Base-by-base conservation (phyloP, 345 rosid genomes). In the Gossypium stocksii region DNA sequence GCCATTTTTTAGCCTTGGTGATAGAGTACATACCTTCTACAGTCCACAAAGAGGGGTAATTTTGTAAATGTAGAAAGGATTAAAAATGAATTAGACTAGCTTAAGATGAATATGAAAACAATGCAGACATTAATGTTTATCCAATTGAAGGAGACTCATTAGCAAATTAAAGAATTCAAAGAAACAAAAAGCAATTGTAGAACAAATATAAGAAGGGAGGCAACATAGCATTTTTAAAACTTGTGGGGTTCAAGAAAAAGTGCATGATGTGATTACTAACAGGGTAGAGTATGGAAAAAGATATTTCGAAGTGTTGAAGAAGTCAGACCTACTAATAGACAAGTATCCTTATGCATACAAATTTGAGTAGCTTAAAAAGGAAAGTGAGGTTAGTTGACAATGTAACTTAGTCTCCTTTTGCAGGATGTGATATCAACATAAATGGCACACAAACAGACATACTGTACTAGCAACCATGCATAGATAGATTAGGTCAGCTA, bases 401-500 rank as follows among this genome's bases (percentile, higher is more conserved):
- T 63, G 60, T 19, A 56, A 57, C 14, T 10, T 57, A 20, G 41
- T 46, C 38, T 45, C 38, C 71, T 67, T 67, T 46, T 44, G 41
- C 19, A 67, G 29, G 12, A 66, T 45, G 34, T 20, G 11, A 66
- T 22, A 22, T 4, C 34, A 34, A 53, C 41, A 54, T 3, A 58
- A 9, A 22, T 20, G 48, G 19, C 29, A 22, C 41, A 6, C 7
- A 48, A 62, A 19, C 17, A 44, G 75, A 58, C 53, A 43, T 14
- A 19, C 48, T n/a, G 1, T 54, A 20, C 70, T 29, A 61, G 61
- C 22, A 23, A n/a, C 61, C 34, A 62, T 9, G 61, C 46, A 62
- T 34, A 27, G 20, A 52, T 74, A 63, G 43, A 49, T 10, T 46
- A 61, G 43, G 49, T 27, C 69, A 62, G 46, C 69, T 25, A 73